A percentile compares a stretch with the other conserved stretches of the same genome.
These are phyloP conservation scores for Xerocomus minutiporus DNA, from an alignment of 1,284 basidiomycete species.

Conservation along the genomic window DNA sequence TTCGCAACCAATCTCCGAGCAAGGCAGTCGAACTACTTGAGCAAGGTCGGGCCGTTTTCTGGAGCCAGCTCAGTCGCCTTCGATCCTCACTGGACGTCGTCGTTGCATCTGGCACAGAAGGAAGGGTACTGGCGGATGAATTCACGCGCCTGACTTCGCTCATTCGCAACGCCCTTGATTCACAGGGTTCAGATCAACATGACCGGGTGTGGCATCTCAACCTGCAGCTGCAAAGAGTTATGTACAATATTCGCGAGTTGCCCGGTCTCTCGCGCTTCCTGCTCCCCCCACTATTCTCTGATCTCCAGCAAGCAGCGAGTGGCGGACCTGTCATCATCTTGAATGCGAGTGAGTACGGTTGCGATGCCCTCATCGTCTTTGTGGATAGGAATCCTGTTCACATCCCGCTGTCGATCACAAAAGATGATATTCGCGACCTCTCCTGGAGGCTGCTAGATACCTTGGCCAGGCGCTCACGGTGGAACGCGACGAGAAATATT, in stretches of 20 bases:
- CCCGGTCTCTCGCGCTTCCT: background rate
- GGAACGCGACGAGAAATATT: background rate
- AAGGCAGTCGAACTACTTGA: slow-evolving; percentile 1
- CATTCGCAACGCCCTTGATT: background rate
- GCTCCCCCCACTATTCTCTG: background rate
- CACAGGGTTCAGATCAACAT: background rate
- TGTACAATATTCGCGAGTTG: background rate
- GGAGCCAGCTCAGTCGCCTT: background rate
- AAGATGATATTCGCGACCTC: background rate
- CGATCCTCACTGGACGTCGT: background rate
- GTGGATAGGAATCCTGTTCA: slow-evolving; percentile 9
- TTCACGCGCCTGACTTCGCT: background rate
- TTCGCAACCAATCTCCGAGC: background rate
- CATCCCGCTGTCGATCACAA: slow-evolving; percentile 7
- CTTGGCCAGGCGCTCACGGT: background rate
- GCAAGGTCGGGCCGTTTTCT: slow-evolving; percentile 1
- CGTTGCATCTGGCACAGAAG: background rate
- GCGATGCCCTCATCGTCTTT: background rate
- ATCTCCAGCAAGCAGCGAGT: background rate
- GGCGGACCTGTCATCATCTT: background rate
- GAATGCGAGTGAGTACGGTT: background rate
- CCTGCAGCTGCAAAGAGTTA: background rate
- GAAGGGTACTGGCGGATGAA: background rate
- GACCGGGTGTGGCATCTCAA: background rate
- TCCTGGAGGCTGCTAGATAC: background rate